A percentile compares a stretch with the other conserved stretches of the same genome.
Evolutionary conservation across 345 rosid genomes (phyloP).

Genomic region (Hibiscus trionum): DNA sequence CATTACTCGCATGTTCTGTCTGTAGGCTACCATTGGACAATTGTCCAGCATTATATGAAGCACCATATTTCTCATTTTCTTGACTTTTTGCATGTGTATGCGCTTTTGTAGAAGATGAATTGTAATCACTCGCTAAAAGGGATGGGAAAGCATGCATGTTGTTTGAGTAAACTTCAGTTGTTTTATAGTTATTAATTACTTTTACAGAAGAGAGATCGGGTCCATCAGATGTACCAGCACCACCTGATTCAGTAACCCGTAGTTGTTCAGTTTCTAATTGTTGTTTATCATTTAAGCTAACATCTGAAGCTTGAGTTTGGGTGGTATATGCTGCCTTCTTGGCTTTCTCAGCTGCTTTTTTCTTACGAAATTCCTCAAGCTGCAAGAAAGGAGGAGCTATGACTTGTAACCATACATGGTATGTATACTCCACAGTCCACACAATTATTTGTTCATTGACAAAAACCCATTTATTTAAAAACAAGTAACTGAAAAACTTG

Average conservation of each 20-base stretch:
- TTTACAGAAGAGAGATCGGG: conserved; percentile 24
- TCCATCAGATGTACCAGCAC: conserved; percentile 37
- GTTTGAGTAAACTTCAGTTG: conserved; percentile 14
- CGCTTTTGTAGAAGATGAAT: conserved; percentile 22
- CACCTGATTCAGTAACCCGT: conserved; percentile 39
- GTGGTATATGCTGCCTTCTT: conserved; percentile 44
- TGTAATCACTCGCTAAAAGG: conserved; percentile 24
- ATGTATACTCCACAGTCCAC: not conserved
- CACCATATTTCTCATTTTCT: conserved; percentile 26
- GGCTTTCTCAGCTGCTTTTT: conserved; percentile 81
- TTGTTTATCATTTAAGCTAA: conserved; percentile 24
- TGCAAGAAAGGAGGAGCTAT: conserved; percentile 19
- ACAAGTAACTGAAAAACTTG: not conserved
- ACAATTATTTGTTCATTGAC: not conserved
- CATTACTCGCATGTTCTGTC: conserved; percentile 26
- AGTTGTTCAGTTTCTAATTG: conserved; percentile 29
- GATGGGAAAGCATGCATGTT: conserved; percentile 19
- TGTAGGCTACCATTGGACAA: conserved; percentile 26
- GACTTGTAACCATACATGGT: not conserved
- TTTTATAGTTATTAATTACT: conserved; percentile 6
- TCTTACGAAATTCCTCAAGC: conserved; percentile 97
- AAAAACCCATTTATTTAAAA: not conserved
- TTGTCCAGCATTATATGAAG: conserved; percentile 24
- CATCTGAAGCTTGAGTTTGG: conserved; percentile 35
- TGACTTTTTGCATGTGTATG: conserved; percentile 23